phyloP scores from a whole-genome alignment of 768 basidiomycete genomes.

The Trametes villosa region DNA sequence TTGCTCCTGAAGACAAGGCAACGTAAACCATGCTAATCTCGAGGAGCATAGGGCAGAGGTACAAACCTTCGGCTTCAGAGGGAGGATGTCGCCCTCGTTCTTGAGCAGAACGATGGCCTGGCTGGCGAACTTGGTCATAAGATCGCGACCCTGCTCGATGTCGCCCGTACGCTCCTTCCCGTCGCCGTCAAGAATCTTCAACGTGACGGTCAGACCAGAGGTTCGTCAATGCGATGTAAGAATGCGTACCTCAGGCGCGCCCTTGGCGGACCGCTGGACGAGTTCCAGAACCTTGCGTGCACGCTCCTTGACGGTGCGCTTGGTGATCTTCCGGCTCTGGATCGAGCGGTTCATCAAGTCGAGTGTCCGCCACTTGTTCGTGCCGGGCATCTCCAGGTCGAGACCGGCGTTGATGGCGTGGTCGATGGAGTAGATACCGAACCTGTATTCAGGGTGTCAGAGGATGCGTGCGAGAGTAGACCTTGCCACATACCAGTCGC shows the following conservation, averaged over 20 bases:
- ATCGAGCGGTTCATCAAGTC: constrained; percentile 68
- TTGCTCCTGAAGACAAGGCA: constrained; percentile 21
- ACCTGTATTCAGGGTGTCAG: constrained; percentile 47
- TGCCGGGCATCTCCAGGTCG: constrained; percentile 81
- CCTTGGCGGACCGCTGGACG: constrained; percentile 69
- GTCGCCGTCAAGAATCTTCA: constrained; percentile 71
- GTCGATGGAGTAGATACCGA: constrained; percentile 71
- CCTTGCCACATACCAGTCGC: constrained; percentile 67
- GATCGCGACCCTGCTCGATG: constrained; percentile 58
- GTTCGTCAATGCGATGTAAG: not conserved
- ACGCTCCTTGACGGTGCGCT: constrained; percentile 67
- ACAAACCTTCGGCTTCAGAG: constrained; percentile 46
- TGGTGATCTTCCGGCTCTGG: constrained; percentile 62
- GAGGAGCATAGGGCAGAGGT: not conserved
- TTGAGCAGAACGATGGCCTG: constrained; percentile 78
- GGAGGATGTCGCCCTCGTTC: constrained; percentile 61
- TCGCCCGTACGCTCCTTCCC: constrained; percentile 67
- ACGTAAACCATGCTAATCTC: not conserved
- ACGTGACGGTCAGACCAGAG: not conserved
- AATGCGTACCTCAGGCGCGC: constrained; percentile 60
- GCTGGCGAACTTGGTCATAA: constrained; percentile 70
- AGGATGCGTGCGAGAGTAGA: not conserved
- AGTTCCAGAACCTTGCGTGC: constrained; percentile 68
- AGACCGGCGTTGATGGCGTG: constrained; percentile 73
- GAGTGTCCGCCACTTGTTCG: constrained; percentile 75